Conservation (phyloP, 1,284 basidiomycete genomes). For the Tausonia pullulans region DNA sequence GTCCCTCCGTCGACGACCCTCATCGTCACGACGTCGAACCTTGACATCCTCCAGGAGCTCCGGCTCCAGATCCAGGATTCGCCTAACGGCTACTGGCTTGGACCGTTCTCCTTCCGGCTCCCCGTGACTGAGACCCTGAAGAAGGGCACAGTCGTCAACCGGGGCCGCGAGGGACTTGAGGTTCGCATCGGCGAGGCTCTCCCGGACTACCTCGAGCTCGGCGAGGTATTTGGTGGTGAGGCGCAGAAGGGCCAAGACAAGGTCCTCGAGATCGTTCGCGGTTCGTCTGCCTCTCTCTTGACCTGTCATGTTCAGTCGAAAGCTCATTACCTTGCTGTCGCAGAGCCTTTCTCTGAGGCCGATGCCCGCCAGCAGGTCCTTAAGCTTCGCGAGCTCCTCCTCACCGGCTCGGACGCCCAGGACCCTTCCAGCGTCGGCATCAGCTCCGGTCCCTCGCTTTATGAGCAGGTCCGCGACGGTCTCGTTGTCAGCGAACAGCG, state of each 20-base stretch:
- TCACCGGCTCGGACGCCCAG: slow-evolving; percentile 33
- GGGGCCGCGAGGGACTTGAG: slow-evolving; percentile 30
- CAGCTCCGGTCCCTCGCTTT: slow-evolving; percentile 38
- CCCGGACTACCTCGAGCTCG: slow-evolving; percentile 36
- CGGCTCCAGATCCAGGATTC: slow-evolving; percentile 34
- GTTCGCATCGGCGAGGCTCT: slow-evolving; percentile 32
- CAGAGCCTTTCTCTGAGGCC: slow-evolving; percentile 41
- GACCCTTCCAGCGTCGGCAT: slow-evolving; percentile 36
- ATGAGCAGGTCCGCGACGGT: slow-evolving; percentile 39
- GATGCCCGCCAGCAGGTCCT: slow-evolving; percentile 40
- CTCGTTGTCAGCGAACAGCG: slow-evolving; percentile 24
- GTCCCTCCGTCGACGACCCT: not conserved
- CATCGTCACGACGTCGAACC: slow-evolving; percentile 1
- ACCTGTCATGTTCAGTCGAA: not conserved
- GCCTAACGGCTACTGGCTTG: slow-evolving; percentile 37
- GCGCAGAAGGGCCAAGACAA: slow-evolving; percentile 22
- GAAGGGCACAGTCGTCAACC: slow-evolving; percentile 22
- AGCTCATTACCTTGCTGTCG: not conserved
- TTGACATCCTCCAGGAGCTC: slow-evolving; percentile 28
- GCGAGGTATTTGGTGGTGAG: slow-evolving; percentile 32
- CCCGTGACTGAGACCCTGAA: slow-evolving; percentile 17
- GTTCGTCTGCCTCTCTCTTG: slow-evolving; percentile 20
- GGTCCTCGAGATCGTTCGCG: slow-evolving; percentile 32
- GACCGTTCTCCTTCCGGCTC: slow-evolving; percentile 34
- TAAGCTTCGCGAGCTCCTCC: slow-evolving; percentile 39